phyloP scores from a whole-genome alignment of 2,329 filamentous ascomycete species.

The Eurotiales sp. region DNA sequence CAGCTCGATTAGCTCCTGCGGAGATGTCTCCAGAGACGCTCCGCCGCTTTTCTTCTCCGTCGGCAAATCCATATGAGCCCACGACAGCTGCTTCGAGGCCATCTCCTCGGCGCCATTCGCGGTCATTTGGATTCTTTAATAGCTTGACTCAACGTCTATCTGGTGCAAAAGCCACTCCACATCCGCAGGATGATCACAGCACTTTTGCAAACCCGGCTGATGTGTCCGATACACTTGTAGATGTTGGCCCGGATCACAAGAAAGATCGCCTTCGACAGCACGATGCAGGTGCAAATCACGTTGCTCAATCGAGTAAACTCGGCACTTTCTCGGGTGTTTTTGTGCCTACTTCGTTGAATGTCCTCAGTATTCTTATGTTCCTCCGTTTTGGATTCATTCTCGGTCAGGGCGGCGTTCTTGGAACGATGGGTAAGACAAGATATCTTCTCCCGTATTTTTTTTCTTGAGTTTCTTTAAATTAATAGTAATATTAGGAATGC shows the following conservation, averaged over 20 bases:
- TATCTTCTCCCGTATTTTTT: neutral
- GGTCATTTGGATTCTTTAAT: slow-evolving; percentile 20
- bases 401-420: slow-evolving; percentile 73
- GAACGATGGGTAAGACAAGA: slow-evolving; percentile 71
- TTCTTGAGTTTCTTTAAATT: neutral
- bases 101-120: slow-evolving; percentile 19
- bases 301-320: slow-evolving; percentile 56
- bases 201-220: neutral
- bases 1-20: slow-evolving; percentile 30
- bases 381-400: slow-evolving; percentile 81
- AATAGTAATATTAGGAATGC: slow-evolving; percentile 53
- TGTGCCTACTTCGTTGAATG: slow-evolving; percentile 83
- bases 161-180: slow-evolving; percentile 14
- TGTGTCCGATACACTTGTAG: slow-evolving; percentile 10
- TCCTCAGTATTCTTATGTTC: slow-evolving; percentile 89
- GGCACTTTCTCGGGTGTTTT: slow-evolving; percentile 77
- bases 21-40: slow-evolving; percentile 25
- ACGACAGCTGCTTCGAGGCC: slow-evolving; percentile 19
- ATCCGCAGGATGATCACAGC: slow-evolving; percentile 13
- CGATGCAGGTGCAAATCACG: slow-evolving; percentile 22
- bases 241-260: slow-evolving; percentile 21
- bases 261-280: slow-evolving; percentile 27
- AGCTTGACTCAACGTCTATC: slow-evolving; percentile 26
- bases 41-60: slow-evolving; percentile 22
- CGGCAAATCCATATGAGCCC: slow-evolving; percentile 24